Conservation (phyloP, 129 eudicot genomes). For the Glebionis coronaria region DNA sequence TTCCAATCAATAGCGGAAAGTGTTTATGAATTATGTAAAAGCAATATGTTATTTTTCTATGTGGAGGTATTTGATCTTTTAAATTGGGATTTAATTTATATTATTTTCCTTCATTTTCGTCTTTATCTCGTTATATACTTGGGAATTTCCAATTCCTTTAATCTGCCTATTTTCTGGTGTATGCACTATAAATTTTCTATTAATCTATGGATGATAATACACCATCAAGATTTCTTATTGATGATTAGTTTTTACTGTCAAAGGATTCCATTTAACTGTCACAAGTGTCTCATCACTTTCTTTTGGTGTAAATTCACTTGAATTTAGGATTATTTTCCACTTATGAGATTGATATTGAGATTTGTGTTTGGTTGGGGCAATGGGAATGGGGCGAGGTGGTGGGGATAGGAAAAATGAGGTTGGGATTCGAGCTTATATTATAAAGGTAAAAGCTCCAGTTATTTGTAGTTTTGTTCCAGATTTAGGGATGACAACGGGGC, state of each 20-base stretch:
- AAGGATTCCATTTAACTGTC: not conserved
- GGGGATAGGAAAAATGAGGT: too few species aligned
- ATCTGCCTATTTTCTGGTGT: slow-evolving; percentile 5
- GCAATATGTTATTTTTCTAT: slow-evolving; percentile 19
- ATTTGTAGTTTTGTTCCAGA: too few species aligned
- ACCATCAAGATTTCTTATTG: not conserved
- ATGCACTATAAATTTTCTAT: not conserved
- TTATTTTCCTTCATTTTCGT: not conserved
- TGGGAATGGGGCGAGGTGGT: too few species aligned
- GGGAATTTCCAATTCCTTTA: slow-evolving; percentile 11
- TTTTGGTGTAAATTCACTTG: too few species aligned
- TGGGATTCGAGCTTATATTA: too few species aligned
- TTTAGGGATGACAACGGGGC: too few species aligned
- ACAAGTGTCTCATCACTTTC: too few species aligned
- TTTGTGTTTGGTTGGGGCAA: too few species aligned
- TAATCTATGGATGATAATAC: not conserved
- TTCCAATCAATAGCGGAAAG: slow-evolving; percentile 14
- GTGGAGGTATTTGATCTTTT: slow-evolving; percentile 9
- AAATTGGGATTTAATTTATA: slow-evolving; percentile 29
- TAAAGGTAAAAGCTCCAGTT: too few species aligned
- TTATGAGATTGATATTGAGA: too few species aligned
- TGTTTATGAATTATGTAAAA: slow-evolving; percentile 32
- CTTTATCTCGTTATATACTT: not conserved
- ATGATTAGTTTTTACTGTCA: too few species aligned
- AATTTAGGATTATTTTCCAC: too few species aligned